Conservation (phyloP, 768 basidiomycete species). For the Amanita rubescens region DNA sequence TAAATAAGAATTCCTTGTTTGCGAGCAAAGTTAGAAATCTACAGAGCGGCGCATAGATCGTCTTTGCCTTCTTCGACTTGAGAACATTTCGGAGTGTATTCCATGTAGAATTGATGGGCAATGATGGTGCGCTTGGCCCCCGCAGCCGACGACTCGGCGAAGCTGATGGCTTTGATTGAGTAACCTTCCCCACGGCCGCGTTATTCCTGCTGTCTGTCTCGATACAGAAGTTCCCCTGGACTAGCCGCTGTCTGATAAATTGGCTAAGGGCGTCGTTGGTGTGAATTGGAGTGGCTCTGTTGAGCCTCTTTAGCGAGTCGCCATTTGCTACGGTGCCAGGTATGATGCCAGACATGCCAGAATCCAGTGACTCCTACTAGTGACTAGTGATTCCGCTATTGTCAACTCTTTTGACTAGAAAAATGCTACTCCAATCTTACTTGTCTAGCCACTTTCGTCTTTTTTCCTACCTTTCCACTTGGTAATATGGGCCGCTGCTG, state of each 20-base stretch:
- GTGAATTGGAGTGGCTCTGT: constrained; percentile 1
- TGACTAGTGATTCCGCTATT: too few relatives aligned
- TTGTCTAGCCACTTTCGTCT: too few relatives aligned
- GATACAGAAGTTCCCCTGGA: neutral
- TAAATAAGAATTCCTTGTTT: neutral
- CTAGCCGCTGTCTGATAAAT: neutral
- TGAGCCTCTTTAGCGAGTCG: neutral
- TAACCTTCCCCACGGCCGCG: neutral
- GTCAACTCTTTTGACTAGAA: too few relatives aligned
- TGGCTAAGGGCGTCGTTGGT: neutral
- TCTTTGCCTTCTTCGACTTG: neutral
- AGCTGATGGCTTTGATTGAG: neutral
- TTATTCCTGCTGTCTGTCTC: neutral
- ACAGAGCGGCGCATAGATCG: neutral
- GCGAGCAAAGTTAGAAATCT: constrained; percentile 2
- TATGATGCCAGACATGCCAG: neutral
- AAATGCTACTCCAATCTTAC: too few relatives aligned
- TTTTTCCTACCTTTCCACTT: too few relatives aligned
- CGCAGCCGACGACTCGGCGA: neutral
- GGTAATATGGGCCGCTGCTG: too few relatives aligned
- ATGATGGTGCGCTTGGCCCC: neutral
- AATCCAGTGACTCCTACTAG: too few relatives aligned
- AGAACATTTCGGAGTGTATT: neutral
- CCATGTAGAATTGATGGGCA: neutral
- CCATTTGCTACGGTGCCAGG: neutral